Evolutionary conservation across 345 rosid species (phyloP), one percentile per base, ranked within the genome.

Genomic region (Bruguiera parviflora): DNA sequence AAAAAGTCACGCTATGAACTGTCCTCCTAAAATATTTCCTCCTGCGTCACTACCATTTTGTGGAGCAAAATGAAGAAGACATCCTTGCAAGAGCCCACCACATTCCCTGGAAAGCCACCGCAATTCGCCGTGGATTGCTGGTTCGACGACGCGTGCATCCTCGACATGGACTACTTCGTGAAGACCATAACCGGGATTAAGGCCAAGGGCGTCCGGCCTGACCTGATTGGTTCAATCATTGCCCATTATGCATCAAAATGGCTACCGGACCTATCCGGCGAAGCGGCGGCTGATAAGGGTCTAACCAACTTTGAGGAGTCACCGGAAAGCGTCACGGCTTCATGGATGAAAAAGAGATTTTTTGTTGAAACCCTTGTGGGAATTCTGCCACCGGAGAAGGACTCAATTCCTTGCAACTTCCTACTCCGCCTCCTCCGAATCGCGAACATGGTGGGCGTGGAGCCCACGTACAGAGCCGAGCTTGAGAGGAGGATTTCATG

Each of bases 201-300:
- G 77, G 85, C 91, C 57, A 91, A 89, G 59, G 96, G 95, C 0
- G 96, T 86, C 57, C 89, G 89, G 3, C 91, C 95, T 0, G 92
- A 91, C 53, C 83, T 91, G 24, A 81, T 89, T 1, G 98, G 98
- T 21, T 84, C 98, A 27, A 87, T 91, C 78, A 87, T 94, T 7
- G 81, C 82, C 28, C 97, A 91, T 70, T 89, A 91, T 18, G 87
- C 97, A 39, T 89, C 96, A 56, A 91, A 88, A 73, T 91, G 96
- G 92, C 86, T 91, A 22, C 92, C 98, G 0, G 97, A 89, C 33
- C 84, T 89, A 58, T 74, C 91, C 11, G 75, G 32, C 18, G 81
- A 76, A 15, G 63, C 52, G 0, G 9, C 63, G 2, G 65, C 22
- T 11, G 72, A 64, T 37, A 84, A 63, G 37, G 77, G 68, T 3